A percentile compares a stretch with the other conserved stretches of the same genome.
Conservation (phyloP, 2,329 filamentous ascomycete species). For the Neophaeococcomyces aloes region DNA sequence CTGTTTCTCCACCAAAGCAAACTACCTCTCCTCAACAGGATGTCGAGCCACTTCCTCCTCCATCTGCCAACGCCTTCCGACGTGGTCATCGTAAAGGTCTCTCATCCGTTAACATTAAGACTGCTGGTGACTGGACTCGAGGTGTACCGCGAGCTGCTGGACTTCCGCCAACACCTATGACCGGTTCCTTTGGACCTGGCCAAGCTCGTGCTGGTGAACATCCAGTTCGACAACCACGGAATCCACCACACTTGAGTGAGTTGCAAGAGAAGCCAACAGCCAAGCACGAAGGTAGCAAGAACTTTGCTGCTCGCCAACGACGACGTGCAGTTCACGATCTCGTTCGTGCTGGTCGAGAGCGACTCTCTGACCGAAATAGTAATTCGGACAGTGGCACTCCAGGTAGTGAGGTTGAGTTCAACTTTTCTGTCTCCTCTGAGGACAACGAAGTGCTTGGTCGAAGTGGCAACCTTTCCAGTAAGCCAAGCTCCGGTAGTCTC, state of each 20-base stretch:
- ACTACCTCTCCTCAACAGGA: slow-evolving; percentile 60
- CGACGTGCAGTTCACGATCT: slow-evolving; percentile 86
- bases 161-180: slow-evolving; percentile 70
- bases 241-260: slow-evolving; percentile 84
- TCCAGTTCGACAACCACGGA: slow-evolving; percentile 82
- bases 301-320: slow-evolving; percentile 86
- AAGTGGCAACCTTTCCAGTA: slow-evolving; percentile 71
- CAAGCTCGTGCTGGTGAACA: slow-evolving; percentile 91
- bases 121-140: slow-evolving; percentile 43
- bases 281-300: slow-evolving; percentile 91
- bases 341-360: slow-evolving; percentile 77
- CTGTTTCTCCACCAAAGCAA: slow-evolving; percentile 51
- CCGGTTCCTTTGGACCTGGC: slow-evolving; percentile 81
- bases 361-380: slow-evolving; percentile 55
- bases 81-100: slow-evolving; percentile 85
- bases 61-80: slow-evolving; percentile 84
- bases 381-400: slow-evolving; percentile 72
- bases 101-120: slow-evolving; percentile 51
- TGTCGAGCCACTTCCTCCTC: slow-evolving; percentile 66
- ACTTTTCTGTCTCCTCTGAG: slow-evolving; percentile 58
- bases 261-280: slow-evolving; percentile 79
- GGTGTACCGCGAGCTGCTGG: slow-evolving; percentile 67
- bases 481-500: slow-evolving; percentile 61
- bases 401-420: slow-evolving; percentile 66
- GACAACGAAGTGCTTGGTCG: slow-evolving; percentile 62